Percentiles rank a stretch among this genome's conserved stretches.
These are phyloP conservation scores for Leccinum griseonigrum DNA, from an alignment of 1,284 basidiomycete species.

Conservation along the genomic window DNA sequence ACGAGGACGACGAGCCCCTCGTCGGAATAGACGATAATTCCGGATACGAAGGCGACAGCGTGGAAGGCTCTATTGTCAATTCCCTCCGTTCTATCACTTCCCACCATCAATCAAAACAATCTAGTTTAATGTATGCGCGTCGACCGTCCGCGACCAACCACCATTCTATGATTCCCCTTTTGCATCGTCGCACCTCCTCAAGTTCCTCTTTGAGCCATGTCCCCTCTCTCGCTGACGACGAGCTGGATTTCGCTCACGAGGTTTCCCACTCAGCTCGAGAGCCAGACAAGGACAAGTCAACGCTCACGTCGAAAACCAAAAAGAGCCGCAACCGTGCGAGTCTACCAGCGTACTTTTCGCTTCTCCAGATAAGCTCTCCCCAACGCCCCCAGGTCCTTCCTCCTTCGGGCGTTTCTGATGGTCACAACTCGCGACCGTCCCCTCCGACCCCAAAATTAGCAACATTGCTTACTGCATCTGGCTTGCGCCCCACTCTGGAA, in stretches of 20 bases:
- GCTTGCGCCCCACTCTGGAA: slow-evolving; percentile 33
- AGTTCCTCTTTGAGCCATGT: slow-evolving; percentile 41
- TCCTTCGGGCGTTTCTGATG: slow-evolving; percentile 46
- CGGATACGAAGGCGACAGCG: slow-evolving; percentile 34
- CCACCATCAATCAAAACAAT: slow-evolving; percentile 34
- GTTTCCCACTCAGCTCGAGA: slow-evolving; percentile 27
- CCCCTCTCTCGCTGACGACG: slow-evolving; percentile 42
- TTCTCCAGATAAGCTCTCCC: slow-evolving; percentile 54
- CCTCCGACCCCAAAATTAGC: slow-evolving; percentile 57
- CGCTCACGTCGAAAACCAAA: slow-evolving; percentile 45
- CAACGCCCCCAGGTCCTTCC: slow-evolving; percentile 41
- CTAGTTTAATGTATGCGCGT: slow-evolving; percentile 58
- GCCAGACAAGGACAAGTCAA: slow-evolving; percentile 33
- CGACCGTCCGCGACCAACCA: slow-evolving; percentile 71
- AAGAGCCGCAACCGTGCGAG: slow-evolving; percentile 66
- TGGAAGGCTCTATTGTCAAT: slow-evolving; percentile 23
- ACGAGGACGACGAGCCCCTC: slow-evolving; percentile 46
- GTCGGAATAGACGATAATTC: slow-evolving; percentile 40
- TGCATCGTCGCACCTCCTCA: slow-evolving; percentile 51
- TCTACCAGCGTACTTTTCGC: slow-evolving; percentile 74
- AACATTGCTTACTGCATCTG: slow-evolving; percentile 30
- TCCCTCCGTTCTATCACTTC: slow-evolving; percentile 38
- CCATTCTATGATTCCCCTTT: slow-evolving; percentile 54
- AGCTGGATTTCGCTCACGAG: slow-evolving; percentile 38
- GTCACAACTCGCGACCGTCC: slow-evolving; percentile 43